phyloP scores from a whole-genome alignment of 371 early-diverging fungal genomes.

The Entomophthora muscae region DNA sequence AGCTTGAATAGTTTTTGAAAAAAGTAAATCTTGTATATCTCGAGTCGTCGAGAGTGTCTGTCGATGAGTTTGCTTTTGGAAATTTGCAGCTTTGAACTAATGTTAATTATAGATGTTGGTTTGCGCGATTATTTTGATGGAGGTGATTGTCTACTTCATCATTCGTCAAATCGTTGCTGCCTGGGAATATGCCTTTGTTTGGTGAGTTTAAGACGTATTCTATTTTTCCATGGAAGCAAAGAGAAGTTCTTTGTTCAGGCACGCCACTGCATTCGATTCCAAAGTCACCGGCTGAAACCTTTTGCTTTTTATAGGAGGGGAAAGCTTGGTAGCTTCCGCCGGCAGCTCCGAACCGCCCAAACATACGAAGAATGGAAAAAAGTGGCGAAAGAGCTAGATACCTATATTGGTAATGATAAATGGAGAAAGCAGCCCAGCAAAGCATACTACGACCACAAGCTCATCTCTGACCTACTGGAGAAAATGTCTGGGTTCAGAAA shows the following conservation, averaged over 20 bases:
- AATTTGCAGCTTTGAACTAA: too few species aligned
- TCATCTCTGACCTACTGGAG: too few species aligned
- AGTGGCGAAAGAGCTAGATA: constrained; percentile 48
- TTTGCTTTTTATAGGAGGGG: not conserved
- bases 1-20: too few species aligned
- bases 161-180: constrained; percentile 48
- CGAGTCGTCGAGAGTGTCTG: too few species aligned
- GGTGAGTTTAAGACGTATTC: constrained; percentile 19
- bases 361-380: constrained; percentile 52
- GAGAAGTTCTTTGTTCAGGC: not conserved
- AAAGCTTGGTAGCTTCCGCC: not conserved
- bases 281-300: too few species aligned
- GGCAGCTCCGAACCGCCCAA: constrained; percentile 25
- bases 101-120: constrained; percentile 40
- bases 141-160: constrained; percentile 42
- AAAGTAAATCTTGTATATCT: too few species aligned
- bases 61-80: too few species aligned
- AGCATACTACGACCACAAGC: constrained; percentile 49
- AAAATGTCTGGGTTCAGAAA: constrained; percentile 18
- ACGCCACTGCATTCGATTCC: too few species aligned
- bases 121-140: constrained; percentile 36
- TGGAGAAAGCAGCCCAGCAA: constrained; percentile 49
- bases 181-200: constrained; percentile 48
- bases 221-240: not conserved
- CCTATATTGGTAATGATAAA: constrained; percentile 37